These are phyloP conservation scores for Lasiodiplodia citricola DNA, from an alignment of 2,329 filamentous ascomycete genomes.

Conservation along the genomic window DNA sequence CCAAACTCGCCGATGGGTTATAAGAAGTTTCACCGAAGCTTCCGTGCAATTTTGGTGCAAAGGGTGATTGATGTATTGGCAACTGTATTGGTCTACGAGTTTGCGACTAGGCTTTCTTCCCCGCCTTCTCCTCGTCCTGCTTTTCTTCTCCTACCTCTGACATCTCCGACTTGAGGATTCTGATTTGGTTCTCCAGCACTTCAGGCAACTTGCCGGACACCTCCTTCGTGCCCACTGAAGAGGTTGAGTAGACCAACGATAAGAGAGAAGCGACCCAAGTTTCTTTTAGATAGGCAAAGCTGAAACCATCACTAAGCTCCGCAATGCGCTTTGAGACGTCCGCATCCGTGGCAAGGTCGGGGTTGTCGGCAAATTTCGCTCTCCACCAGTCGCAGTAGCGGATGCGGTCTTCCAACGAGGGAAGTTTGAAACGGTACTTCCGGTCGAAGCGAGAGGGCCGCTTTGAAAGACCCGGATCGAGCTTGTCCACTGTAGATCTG, in stretches of 20 bases:
- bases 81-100: no score
- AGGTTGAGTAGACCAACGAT: conserved; percentile 39
- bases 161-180: not conserved
- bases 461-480: conserved; percentile 67
- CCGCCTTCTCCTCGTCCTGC: not conserved
- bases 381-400: conserved; percentile 54
- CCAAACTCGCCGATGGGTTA: no score
- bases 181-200: conserved; percentile 12
- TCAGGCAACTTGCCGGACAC: conserved; percentile 26
- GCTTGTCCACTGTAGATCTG: conserved; percentile 32
- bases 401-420: conserved; percentile 44
- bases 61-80: no score
- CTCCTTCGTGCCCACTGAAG: conserved; percentile 36
- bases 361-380: conserved; percentile 44
- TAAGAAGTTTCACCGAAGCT: no score
- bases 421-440: conserved; percentile 53
- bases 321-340: conserved; percentile 40
- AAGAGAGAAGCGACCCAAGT: conserved; percentile 49
- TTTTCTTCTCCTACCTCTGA: not conserved
- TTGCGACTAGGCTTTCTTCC: not conserved
- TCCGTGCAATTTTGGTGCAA: no score
- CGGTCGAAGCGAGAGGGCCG: conserved; percentile 54
- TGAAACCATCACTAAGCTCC: conserved; percentile 50
- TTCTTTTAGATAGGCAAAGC: conserved; percentile 55
- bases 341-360: not conserved